Percentiles rank a stretch among this genome's conserved stretches.
Conservation (phyloP, 768 basidiomycete genomes). For the Termitomyces sp. region DNA sequence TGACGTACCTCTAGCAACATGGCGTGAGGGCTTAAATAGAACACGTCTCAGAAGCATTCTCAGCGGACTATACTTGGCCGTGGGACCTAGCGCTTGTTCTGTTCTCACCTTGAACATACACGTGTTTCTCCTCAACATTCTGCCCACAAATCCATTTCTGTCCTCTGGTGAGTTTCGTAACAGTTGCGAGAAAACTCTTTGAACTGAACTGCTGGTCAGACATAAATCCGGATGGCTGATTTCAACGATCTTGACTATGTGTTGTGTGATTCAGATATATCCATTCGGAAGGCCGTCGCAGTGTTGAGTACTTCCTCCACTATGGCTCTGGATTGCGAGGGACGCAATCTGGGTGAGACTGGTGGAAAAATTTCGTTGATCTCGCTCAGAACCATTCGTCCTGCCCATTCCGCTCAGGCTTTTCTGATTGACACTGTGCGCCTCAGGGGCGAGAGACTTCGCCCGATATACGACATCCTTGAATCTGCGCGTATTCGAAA, state of each 20-base stretch:
- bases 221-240: neutral
- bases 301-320: neutral
- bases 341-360: neutral
- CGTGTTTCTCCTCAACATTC: neutral
- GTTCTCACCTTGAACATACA: neutral
- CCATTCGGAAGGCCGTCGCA: neutral
- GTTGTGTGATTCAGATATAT: neutral
- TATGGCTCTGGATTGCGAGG: conserved; percentile 14
- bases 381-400: neutral
- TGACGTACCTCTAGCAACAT: neutral
- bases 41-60: neutral
- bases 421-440: conserved; percentile 5
- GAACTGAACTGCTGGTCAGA: neutral
- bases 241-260: neutral
- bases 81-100: neutral
- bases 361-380: conserved; percentile 7
- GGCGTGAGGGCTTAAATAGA: neutral
- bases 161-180: neutral
- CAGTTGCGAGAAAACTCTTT: neutral
- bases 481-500: conserved; percentile 4
- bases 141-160: neutral
- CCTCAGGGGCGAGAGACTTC: neutral
- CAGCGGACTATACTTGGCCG: neutral
- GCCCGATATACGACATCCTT: conserved; percentile 7
- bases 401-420: neutral